Percentiles rank a stretch among this genome's conserved stretches.
phyloP scores from a whole-genome alignment of 352 stramenopile genomes.

The Phytopythium oedochilum region DNA sequence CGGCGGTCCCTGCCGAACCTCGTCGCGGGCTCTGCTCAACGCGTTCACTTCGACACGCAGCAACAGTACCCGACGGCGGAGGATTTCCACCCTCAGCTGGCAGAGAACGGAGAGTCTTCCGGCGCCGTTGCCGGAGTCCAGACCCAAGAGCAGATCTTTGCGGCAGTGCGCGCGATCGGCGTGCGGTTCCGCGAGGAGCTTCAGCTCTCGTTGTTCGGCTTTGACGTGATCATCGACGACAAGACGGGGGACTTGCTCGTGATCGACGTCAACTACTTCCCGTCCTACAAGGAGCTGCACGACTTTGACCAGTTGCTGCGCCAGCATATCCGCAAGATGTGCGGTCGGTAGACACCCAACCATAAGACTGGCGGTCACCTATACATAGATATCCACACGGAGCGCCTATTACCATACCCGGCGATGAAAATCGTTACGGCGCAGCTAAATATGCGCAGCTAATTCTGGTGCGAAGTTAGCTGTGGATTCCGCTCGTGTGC shows the following conservation, averaged over 20 bases:
- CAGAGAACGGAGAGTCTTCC: slow-evolving; percentile 4
- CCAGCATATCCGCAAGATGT: slow-evolving; percentile 48
- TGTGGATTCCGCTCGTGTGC: too few species aligned
- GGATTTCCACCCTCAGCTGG: slow-evolving; percentile 38
- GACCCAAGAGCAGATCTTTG: slow-evolving; percentile 52
- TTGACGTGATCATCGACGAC: slow-evolving; percentile 80
- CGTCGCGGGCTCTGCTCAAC: slow-evolving; percentile 28
- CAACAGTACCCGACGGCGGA: slow-evolving; percentile 62
- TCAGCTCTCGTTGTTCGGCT: slow-evolving; percentile 74
- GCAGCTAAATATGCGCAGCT: too few species aligned
- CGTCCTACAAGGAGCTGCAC: slow-evolving; percentile 79
- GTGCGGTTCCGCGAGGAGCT: slow-evolving; percentile 55
- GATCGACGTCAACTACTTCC: slow-evolving; percentile 89
- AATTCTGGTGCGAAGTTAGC: too few species aligned
- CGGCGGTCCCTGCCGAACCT: slow-evolving; percentile 74
- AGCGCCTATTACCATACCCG: too few species aligned
- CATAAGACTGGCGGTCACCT: too few species aligned
- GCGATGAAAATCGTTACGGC: too few species aligned
- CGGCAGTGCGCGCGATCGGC: slow-evolving; percentile 52
- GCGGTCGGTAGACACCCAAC: slow-evolving; percentile 5
- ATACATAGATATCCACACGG: too few species aligned
- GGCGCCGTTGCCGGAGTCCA: slow-evolving; percentile 2
- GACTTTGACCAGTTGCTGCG: slow-evolving; percentile 57
- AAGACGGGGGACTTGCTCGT: slow-evolving; percentile 52
- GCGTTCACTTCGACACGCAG: slow-evolving; percentile 81